These are phyloP conservation scores for Venturia oleaginea DNA, from an alignment of 2,329 filamentous ascomycete genomes.

Conservation along the genomic window DNA sequence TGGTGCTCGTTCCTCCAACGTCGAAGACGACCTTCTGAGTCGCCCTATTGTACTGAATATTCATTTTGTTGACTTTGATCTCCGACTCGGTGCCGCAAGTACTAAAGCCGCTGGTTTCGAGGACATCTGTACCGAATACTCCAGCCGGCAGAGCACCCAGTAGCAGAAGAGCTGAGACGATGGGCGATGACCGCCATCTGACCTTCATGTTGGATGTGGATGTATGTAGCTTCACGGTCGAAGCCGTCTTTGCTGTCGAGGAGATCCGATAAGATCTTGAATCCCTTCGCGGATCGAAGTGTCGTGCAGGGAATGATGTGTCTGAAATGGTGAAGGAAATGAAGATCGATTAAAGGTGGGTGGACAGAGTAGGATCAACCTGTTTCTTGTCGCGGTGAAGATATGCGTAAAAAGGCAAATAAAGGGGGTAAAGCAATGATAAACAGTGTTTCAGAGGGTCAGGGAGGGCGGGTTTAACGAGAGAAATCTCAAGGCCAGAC, in stretches of 20 bases:
- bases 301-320: slow-evolving; percentile 12
- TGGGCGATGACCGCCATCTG: slow-evolving; percentile 5
- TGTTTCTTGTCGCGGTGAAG: slow-evolving; percentile 22
- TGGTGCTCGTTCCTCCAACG: slow-evolving; percentile 65
- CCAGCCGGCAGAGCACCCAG: slow-evolving; percentile 25
- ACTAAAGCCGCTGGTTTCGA: slow-evolving; percentile 73
- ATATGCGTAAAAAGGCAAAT: not conserved
- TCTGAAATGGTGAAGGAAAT: slow-evolving; percentile 15
- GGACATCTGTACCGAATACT: slow-evolving; percentile 46
- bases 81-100: slow-evolving; percentile 53
- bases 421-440: not conserved
- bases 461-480: not conserved
- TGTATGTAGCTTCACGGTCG: not conserved
- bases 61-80: slow-evolving; percentile 63
- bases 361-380: slow-evolving; percentile 28
- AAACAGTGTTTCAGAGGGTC: not conserved
- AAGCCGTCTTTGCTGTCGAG: slow-evolving; percentile 8
- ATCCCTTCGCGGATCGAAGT: slow-evolving; percentile 1
- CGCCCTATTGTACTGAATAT: slow-evolving; percentile 70
- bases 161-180: slow-evolving; percentile 19
- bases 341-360: slow-evolving; percentile 21
- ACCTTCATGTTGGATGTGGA: slow-evolving; percentile 8
- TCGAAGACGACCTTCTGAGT: slow-evolving; percentile 71
- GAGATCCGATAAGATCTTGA: not conserved
- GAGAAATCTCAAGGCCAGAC: not conserved